These are phyloP conservation scores for Diaporthe longicolla DNA, from an alignment of 2,329 filamentous ascomycete species.

Conservation along the genomic window DNA sequence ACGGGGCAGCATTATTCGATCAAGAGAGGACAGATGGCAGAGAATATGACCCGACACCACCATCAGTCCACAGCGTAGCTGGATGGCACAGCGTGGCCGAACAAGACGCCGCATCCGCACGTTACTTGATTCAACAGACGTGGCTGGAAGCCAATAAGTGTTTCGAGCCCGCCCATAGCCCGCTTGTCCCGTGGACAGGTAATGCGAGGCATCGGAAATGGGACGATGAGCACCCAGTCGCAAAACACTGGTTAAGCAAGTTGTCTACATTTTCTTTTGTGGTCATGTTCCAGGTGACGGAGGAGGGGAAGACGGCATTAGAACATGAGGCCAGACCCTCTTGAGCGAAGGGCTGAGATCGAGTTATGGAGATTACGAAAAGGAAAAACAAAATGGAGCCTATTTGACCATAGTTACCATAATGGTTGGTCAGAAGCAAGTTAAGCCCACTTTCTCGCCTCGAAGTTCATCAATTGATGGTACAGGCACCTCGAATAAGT, in stretches of 20 bases:
- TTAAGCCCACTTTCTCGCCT: too few relatives aligned
- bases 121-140: not conserved
- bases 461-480: too few relatives aligned
- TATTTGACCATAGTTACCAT: too few relatives aligned
- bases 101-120: not conserved
- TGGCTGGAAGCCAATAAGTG: slow-evolving; percentile 3
- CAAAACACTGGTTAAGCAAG: not conserved
- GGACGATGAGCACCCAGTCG: not conserved
- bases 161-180: not conserved
- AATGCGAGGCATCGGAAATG: not conserved
- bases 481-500: too few relatives aligned
- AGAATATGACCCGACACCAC: not conserved
- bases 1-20: not conserved
- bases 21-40: not conserved
- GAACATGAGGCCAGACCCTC: too few relatives aligned
- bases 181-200: not conserved
- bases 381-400: too few relatives aligned
- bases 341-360: too few relatives aligned
- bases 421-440: too few relatives aligned
- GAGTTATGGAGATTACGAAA: too few relatives aligned
- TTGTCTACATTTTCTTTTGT: not conserved
- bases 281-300: not conserved
- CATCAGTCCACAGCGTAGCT: not conserved
- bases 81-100: not conserved
- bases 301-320: too few relatives aligned